Evolutionary conservation across 225 moss, liverwort and hornwort genomes (phyloP), one percentile per base, ranked within the genome.

Genomic region (Lunularia cruciata): DNA sequence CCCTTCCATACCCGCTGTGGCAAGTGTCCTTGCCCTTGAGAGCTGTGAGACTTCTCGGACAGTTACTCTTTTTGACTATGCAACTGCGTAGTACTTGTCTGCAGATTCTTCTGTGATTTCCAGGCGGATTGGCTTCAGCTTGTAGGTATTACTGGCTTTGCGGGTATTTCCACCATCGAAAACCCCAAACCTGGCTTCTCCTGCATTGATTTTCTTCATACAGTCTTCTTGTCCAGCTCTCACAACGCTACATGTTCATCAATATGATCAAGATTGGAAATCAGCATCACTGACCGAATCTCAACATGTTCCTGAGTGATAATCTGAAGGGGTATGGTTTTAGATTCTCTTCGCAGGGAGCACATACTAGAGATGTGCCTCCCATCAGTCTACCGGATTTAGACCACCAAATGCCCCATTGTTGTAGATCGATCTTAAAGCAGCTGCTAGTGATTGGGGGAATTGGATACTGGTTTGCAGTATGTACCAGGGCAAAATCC

Each of bases 1-100:
- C 77, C 12, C 84, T 53, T 3, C 67, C 77, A 63, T 81, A 84
- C 4, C 81, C 81, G 38, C 71, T 77, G 77, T 84, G 84, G 69
- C 84, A 84, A 0, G 84, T 81, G 13, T 73, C 61, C 57, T 84
- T 84, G 3, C 77, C 84, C 19, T 39, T 81, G 0, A 77, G 57
- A 37, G 72, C 76, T 0, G 58, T 5, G 4, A 81, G 49, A 4
- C 15, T 58, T 43, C 57, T 33, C 10, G 84, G 65, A 40, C 65
- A 66, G 27, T 22, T 6, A 13, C 23, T 40, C 45, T 23, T 47
- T n/a, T 66, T 66, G 23, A 66, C 66, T 9, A 67, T 45, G 15
- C 40, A 1, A 63, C 63, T 11, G 37, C 7, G 63, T 63, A 63
- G 63, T 67, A 47, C 10, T 8, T 28, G 45, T 27, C 43, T 43